Evolutionary conservation across 345 rosid species (phyloP), one percentile per base, ranked within the genome.

Genomic region (Eucalyptus sideroxylon): DNA sequence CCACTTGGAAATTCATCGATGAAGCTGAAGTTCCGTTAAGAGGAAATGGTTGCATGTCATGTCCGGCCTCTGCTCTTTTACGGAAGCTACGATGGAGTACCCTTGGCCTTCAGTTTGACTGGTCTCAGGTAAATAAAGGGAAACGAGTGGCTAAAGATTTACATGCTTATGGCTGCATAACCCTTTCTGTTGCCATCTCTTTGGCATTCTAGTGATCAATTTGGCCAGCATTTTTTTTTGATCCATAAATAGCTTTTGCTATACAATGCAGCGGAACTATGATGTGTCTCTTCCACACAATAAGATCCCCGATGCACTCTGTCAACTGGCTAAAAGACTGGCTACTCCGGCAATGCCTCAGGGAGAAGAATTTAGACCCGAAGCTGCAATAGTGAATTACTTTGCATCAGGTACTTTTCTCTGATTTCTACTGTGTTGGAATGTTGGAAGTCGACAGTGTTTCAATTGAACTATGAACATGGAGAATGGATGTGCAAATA

Each of bases 81-180:
- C 91, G 98, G 91, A 98, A 96, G 96, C 88, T 97, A 88, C 93
- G 98, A 15, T 98, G 99, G 99, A 97, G 99, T 91, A 97, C 98
- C 15, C 97, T 97, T 21, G 98, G 99, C 87, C 90, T 98, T 86
- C 99, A 98, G 85, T 98, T 97, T 91, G 98, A 97, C 90, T 98
- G 99, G 98, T 95, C 99, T 90, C 95, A 97, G 95, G 99, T 97
- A 85, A 80, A 50, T 88, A 19, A 17, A 50, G 11, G 31, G 27
- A 88, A 51, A 19, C 4, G 37, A 44, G 27, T 82, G 55, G 50
- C 37, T 23, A 62, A 44, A 49, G 27, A 85, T 8, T 85, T 40
- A 27, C 37, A n/a, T 82, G 19, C 51, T 40, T 21, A 31, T 55
- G n/a, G 51, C 53, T 87, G 85, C 85, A 51, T 69, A 15, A 37